Evolutionary conservation across 1,284 basidiomycete species (phyloP), one percentile per base, ranked within the genome.

Genomic region (Sporisorium graminicola): DNA sequence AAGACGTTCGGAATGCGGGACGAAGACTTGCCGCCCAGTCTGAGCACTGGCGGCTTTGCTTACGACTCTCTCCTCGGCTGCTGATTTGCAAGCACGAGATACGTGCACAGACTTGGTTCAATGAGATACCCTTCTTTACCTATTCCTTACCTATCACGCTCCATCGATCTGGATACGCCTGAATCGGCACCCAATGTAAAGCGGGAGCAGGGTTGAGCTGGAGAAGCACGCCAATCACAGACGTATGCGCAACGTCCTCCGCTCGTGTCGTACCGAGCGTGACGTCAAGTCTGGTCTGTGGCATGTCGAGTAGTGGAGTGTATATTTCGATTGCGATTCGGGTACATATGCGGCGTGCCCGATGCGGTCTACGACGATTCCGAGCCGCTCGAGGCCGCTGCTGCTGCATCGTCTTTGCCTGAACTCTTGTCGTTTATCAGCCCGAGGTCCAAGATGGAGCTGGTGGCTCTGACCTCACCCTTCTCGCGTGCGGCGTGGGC

Each of bases 391-490:
- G 22, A 37, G 0, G 12, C 22, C 33, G 42, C n/a, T n/a, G n/a
- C n/a, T n/a, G n/a, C n/a, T n/a, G n/a, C n/a, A 12, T 31, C 20
- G 3, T 27, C 37, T 20, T 20, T 20, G 0, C 52, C 49, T 7
- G 22, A 14, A 6, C 35, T 50, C 33, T 53, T 55, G 20, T 74
- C 55, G 42, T 71, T 76, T 47, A 82, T 81, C 26, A 83, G 59
- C 0, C 79, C 79, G 16, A 83, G 58, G 53, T 76, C 70, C 57
- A 83, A 51, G 29, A 82, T 75, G 26, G 64, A 62, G 29, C 77
- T 74, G 16, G 81, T 82, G 5, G 81, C 80, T 12, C 78, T 40
- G 2, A 82, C 67, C 55, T 83, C 81, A 26, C 81, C 81, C 58
- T 77, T 68, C 51, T 77, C 77, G 6, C 80, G 58, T 13, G 72